Evolutionary conservation across 2,329 filamentous ascomycete species (phyloP).

Genomic region (Clarireedia monteithiana): DNA sequence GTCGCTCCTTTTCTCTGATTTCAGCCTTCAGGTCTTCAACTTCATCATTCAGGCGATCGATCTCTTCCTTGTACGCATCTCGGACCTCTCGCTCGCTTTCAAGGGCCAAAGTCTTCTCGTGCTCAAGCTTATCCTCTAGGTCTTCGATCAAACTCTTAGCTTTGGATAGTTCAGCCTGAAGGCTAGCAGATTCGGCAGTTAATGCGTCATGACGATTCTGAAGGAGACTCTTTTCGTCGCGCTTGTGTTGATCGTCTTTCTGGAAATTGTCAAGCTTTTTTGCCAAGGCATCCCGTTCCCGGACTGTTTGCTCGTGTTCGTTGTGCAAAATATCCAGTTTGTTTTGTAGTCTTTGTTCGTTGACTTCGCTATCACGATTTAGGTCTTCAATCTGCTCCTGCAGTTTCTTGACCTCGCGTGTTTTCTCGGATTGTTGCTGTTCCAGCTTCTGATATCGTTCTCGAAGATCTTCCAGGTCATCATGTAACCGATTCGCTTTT

Average conservation of each 20-base stretch:
- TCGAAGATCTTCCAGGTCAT: slow-evolving; percentile 50
- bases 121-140: slow-evolving; percentile 40
- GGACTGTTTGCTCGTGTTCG: slow-evolving; percentile 31
- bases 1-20: slow-evolving; percentile 60
- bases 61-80: slow-evolving; percentile 44
- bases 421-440: slow-evolving; percentile 36
- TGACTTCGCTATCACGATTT: slow-evolving; percentile 24
- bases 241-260: slow-evolving; percentile 49
- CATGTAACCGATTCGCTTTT: slow-evolving; percentile 57
- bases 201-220: slow-evolving; percentile 62
- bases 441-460: slow-evolving; percentile 37
- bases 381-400: slow-evolving; percentile 35
- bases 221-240: slow-evolving; percentile 61
- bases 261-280: slow-evolving; percentile 28
- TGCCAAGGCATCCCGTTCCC: slow-evolving; percentile 15
- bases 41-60: slow-evolving; percentile 44
- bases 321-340: slow-evolving; percentile 35
- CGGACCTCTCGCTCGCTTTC: slow-evolving; percentile 54
- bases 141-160: slow-evolving; percentile 37
- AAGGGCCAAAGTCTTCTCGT: slow-evolving; percentile 30
- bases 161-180: slow-evolving; percentile 55
- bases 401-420: slow-evolving; percentile 32
- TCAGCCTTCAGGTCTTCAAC: slow-evolving; percentile 47
- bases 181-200: slow-evolving; percentile 54
- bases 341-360: slow-evolving; percentile 30